phyloP scores from a whole-genome alignment of 2,329 filamentous ascomycete genomes.

The Ceratocystis ficicola region DNA sequence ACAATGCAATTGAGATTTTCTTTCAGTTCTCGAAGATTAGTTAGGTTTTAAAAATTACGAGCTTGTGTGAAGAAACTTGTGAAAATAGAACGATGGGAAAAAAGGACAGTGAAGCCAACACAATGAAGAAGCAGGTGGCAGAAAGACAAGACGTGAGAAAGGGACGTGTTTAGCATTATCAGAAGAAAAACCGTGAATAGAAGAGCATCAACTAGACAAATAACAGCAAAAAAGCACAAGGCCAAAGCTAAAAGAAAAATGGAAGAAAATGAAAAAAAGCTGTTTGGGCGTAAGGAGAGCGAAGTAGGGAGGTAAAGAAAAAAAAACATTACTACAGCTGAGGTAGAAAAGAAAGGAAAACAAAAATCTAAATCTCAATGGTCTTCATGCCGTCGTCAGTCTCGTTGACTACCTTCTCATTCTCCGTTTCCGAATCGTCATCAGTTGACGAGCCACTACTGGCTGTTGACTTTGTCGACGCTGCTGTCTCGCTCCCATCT shows the following conservation, averaged over 20 bases:
- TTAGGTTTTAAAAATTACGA: not conserved
- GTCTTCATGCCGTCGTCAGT: constrained; percentile 45
- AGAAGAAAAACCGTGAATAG: not conserved
- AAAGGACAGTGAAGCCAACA: not conserved
- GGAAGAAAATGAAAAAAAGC: constrained; percentile 5
- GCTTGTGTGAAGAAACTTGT: not conserved
- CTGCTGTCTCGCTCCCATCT: constrained; percentile 26
- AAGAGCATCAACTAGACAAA: not conserved
- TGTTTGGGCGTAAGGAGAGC: not conserved
- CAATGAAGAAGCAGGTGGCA: not conserved
- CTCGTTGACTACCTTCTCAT: constrained; percentile 32
- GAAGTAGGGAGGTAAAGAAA: constrained; percentile 1
- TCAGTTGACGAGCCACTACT: constrained; percentile 24
- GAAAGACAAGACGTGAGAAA: constrained; percentile 10
- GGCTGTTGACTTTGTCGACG: constrained; percentile 28
- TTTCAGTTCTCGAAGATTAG: not conserved
- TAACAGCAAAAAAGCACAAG: not conserved
- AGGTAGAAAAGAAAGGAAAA: constrained; percentile 12
- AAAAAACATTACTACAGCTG: constrained; percentile 6
- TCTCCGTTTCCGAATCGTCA: constrained; percentile 32
- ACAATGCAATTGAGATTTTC: not conserved
- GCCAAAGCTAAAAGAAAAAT: not conserved
- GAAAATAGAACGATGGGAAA: constrained; percentile 2
- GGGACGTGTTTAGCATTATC: constrained; percentile 1
- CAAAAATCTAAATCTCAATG: constrained; percentile 42